A percentile compares a stretch with the other conserved stretches of the same genome.
phyloP scores from a whole-genome alignment of 202 grass and related monocot genomes.

The Schoenoplectus tabernaemontani region DNA sequence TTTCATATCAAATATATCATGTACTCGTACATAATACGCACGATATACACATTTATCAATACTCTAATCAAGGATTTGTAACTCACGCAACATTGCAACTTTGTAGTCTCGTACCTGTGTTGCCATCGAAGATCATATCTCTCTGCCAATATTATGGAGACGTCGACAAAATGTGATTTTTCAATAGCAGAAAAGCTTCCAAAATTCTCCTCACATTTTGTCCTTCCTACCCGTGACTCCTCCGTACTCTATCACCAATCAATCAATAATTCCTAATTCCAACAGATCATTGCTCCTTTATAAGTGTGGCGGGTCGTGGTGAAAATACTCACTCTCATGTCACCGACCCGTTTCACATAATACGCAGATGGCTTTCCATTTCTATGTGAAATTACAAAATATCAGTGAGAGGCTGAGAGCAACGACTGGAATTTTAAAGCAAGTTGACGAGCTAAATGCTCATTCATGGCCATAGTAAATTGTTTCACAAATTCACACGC shows the following conservation, averaged over 20 bases:
- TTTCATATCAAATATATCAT: too few relatives aligned
- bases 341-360: neutral
- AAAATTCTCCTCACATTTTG: neutral
- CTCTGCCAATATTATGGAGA: neutral
- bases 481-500: neutral
- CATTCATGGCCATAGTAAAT: neutral
- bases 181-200: neutral
- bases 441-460: neutral
- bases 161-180: neutral
- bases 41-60: too few relatives aligned
- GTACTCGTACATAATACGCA: too few relatives aligned
- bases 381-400: neutral
- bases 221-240: constrained; percentile 6
- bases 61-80: neutral
- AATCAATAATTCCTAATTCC: neutral
- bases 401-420: constrained; percentile 9
- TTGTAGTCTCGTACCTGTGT: neutral
- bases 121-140: neutral
- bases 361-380: neutral
- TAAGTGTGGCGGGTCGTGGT: neutral
- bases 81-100: neutral
- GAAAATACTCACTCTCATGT: neutral
- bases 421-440: neutral
- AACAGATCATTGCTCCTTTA: neutral
- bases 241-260: neutral